Percentiles rank a stretch among this genome's conserved stretches.
Conservation (phyloP, 2,329 filamentous ascomycete species). For the Onygena corvina region DNA sequence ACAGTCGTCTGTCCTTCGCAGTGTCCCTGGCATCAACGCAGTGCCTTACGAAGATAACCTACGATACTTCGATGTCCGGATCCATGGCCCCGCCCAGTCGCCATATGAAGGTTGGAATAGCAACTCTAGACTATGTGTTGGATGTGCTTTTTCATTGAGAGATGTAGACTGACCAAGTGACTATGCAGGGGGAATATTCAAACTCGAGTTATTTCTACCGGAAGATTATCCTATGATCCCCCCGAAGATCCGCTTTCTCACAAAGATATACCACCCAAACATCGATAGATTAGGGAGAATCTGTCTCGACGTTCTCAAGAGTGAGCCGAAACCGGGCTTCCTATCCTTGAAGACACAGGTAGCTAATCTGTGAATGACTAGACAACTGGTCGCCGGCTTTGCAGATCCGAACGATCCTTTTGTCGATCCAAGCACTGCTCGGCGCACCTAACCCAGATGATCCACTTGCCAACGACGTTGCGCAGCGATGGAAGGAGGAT, state of each 20-base stretch:
- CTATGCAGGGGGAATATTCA: slow-evolving; percentile 65
- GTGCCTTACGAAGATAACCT: slow-evolving; percentile 95
- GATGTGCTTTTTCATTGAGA: slow-evolving; percentile 7
- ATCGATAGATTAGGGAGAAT: slow-evolving; percentile 96
- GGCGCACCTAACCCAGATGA: slow-evolving; percentile 96
- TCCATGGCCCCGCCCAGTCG: slow-evolving; percentile 81
- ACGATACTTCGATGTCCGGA: slow-evolving; percentile 94
- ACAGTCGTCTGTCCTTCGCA: slow-evolving; percentile 28
- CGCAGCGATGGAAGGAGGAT: slow-evolving; percentile 95
- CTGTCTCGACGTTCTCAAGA: slow-evolving; percentile 93
- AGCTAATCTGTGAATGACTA: slow-evolving; percentile 30
- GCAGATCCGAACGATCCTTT: slow-evolving; percentile 95
- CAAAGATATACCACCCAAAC: slow-evolving; percentile 98
- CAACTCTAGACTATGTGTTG: slow-evolving; percentile 1
- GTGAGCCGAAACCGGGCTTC: slow-evolving; percentile 39
- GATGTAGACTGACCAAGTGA: background rate
- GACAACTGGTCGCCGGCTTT: slow-evolving; percentile 98
- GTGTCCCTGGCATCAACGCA: slow-evolving; percentile 90
- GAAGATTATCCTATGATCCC: slow-evolving; percentile 99
- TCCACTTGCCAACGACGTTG: slow-evolving; percentile 93
- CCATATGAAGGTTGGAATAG: slow-evolving; percentile 69
- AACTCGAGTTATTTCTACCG: slow-evolving; percentile 91
- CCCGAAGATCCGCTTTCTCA: slow-evolving; percentile 94
- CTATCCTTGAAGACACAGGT: background rate
- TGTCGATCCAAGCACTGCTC: slow-evolving; percentile 92